Base-by-base conservation (phyloP, 352 stramenopile species). In the Phytophthora pluvialis region DNA sequence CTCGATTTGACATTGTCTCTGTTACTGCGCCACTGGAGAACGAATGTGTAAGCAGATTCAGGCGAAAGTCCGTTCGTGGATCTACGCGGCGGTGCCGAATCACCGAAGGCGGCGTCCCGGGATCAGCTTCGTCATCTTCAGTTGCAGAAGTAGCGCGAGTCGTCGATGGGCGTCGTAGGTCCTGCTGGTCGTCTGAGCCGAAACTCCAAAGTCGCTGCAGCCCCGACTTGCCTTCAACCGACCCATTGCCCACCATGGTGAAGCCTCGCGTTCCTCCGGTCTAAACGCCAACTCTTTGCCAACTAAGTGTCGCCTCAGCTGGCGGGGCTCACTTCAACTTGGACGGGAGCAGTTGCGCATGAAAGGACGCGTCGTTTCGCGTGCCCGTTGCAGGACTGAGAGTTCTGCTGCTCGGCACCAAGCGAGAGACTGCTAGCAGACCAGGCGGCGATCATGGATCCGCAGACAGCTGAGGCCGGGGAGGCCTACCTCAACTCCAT, bases 401-500 rank as follows among this genome's bases (percentile, higher is more conserved):
- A n/a, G n/a, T n/a, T n/a, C n/a, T n/a, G n/a, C n/a, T n/a, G n/a
- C n/a, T n/a, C n/a, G n/a, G n/a, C n/a, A n/a, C n/a, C n/a, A 21
- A 21, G 15, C n/a, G 43, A 25, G 31, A 54, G 48, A 21, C 12
- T 55, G 32, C 25, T 49, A 32, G 5, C 42, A 29, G 12, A 31
- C 11, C 18, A n/a, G 18, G 46, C 16, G 45, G 43, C 12, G 18
- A 52, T 18, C 52, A 86, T 93, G 84, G 81, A 93, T 47, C 72
- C 78, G 40, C 85, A 93, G 70, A 93, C 82, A 10, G 85, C 85
- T 10, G 88, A 94, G 59, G 83, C 83, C 8, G 86, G 86, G 0
- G 88, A 94, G 65, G 77, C 84, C 47, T 97, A 97, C 64, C 80
- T 97, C 62, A 91, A 93, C 51, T 77, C 74, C 13, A 90, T 95